Base-by-base conservation (phyloP, 495 filamentous ascomycete genomes). In the Trichoderma virens region DNA sequence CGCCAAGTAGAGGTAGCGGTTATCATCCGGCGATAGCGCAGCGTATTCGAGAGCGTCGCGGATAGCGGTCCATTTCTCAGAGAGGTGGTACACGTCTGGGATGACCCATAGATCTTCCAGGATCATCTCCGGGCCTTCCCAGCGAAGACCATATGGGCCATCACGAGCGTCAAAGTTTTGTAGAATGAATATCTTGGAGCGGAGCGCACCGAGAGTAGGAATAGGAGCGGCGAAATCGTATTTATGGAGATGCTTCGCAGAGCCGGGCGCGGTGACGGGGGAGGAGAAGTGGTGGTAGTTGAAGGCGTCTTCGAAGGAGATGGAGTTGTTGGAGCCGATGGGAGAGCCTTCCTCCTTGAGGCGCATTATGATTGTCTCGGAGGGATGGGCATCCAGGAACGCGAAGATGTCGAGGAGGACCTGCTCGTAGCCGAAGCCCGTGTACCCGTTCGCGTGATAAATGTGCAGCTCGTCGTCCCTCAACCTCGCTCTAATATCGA, bases 401-500 rank as follows among this genome's bases (percentile, higher is more conserved):
- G 75, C 74, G 56, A 85, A 78, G 23, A 86, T 76, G 23, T 83
- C 82, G 28, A 83, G 78, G 62, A 91, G 69, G 16, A 92, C 69
- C 28, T 82, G 78, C 39, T 82, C 83, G 69, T 92, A 85, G 62
- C 65, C 62, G 41, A 60, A 67, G 41, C 65, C 64, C 9, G 74
- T 72, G 25, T 67, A 70, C 18, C 59, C 63, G 69, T 88, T 85
- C 67, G 86, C 83, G 74, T 94, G 90, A 3, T 92, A 90, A n/a
- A 79, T 64, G 30, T 71, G 68, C 28, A 79, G 71, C 7, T 68
- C 62, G 43, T 73, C 65, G 30, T 68, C 65, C 16, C 61, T 8
- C 30, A 74, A 72, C 32, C 75, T 72, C 13, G 71, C 86, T 27
- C 90, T 83, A 66, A 94, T 85, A 68, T 94, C 90, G 68, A 94